Conservation (phyloP, 129 eudicot species). For the Flaveria robusta region DNA sequence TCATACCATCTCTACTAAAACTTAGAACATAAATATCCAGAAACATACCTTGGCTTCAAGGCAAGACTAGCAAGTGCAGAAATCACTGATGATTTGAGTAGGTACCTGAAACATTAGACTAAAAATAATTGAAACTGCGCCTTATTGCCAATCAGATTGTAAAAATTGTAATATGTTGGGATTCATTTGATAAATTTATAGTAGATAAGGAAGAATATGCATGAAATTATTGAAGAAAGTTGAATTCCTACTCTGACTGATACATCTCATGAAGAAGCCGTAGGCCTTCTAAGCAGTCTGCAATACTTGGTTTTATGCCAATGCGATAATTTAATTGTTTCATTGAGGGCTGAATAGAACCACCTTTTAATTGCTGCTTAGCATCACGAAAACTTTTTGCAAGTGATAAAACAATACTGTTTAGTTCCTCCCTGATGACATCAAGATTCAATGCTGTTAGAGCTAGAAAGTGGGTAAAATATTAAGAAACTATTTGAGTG, state of each 20-base stretch:
- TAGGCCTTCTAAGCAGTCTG: constrained; percentile 83
- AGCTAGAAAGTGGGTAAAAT: background rate
- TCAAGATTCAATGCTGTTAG: constrained; percentile 10
- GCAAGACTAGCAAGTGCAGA: constrained; percentile 54
- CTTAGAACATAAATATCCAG: background rate
- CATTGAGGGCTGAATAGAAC: constrained; percentile 46
- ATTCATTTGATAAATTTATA: background rate
- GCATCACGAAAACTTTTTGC: constrained; percentile 71
- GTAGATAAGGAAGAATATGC: background rate
- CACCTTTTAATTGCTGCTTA: constrained; percentile 66
- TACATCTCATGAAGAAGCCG: constrained; percentile 80
- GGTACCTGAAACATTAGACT: constrained; percentile 46
- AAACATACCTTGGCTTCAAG: constrained; percentile 60
- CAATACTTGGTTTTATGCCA: constrained; percentile 73
- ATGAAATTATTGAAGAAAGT: background rate
- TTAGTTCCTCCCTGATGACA: constrained; percentile 65
- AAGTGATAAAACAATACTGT: constrained; percentile 45
- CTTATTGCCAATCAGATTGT: background rate
- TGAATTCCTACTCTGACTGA: constrained; percentile 67
- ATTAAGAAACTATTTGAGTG: background rate
- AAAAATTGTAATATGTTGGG: background rate
- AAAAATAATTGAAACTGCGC: background rate
- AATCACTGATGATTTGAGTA: constrained; percentile 55
- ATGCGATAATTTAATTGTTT: constrained; percentile 66
- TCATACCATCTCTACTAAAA: background rate